phyloP scores from a whole-genome alignment of 495 filamentous ascomycete genomes.

The Trichoderma asperelloides region DNA sequence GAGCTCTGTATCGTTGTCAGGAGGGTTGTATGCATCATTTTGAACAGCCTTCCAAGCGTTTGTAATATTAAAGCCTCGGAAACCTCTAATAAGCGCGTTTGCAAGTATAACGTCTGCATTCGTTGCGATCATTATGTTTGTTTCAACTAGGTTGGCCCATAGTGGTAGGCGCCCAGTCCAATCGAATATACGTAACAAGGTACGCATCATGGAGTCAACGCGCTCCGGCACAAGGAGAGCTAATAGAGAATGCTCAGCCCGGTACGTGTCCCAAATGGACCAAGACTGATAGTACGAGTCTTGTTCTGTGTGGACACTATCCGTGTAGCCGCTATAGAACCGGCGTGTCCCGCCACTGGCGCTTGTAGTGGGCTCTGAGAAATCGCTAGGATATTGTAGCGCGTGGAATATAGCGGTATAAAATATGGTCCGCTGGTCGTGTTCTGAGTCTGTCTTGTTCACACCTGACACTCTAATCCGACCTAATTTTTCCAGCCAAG shows the following conservation, averaged over 20 bases:
- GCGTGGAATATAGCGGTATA: constrained; percentile 25
- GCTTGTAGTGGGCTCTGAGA: constrained; percentile 20
- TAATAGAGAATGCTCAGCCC: constrained; percentile 24
- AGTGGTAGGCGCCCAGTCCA: constrained; percentile 25
- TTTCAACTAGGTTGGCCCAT: constrained; percentile 28
- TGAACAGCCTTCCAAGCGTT: constrained; percentile 22
- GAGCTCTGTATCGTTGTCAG: constrained; percentile 22
- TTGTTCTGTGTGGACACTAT: constrained; percentile 20
- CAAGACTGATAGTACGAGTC: constrained; percentile 28
- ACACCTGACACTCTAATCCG: constrained; percentile 22
- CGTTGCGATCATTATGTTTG: constrained; percentile 27
- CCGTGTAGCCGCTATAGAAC: constrained; percentile 26
- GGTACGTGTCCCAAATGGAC: constrained; percentile 28
- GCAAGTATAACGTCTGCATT: constrained; percentile 24
- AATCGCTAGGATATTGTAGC: constrained; percentile 26
- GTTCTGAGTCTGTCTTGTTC: constrained; percentile 20
- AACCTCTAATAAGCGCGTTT: constrained; percentile 24
- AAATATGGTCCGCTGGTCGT: constrained; percentile 25
- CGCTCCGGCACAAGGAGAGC: constrained; percentile 23
- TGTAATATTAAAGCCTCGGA: constrained; percentile 22
- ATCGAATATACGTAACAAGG: constrained; percentile 22
- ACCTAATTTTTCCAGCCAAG: constrained; percentile 24
- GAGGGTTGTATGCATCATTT: constrained; percentile 23
- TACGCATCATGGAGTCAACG: constrained; percentile 24
- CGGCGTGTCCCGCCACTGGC: constrained; percentile 11